phyloP scores from a whole-genome alignment of 2,329 filamentous ascomycete genomes.

The Neonectria ditissima region DNA sequence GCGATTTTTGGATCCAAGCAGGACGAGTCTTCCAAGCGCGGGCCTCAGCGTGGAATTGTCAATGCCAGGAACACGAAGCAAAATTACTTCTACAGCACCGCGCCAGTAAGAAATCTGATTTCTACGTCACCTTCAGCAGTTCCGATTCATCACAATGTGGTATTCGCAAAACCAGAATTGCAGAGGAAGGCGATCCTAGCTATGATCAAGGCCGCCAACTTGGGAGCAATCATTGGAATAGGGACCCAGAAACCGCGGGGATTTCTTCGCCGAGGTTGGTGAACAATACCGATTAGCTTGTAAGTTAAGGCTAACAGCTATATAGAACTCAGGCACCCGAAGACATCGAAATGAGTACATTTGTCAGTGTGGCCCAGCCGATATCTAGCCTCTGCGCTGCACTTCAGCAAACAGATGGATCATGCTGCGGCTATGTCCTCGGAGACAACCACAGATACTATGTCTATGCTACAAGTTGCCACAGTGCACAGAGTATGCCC shows the following conservation, averaged over 20 bases:
- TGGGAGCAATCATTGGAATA: too few species aligned
- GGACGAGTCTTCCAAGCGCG: constrained; percentile 39
- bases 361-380: background rate
- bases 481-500: background rate
- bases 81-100: constrained; percentile 43
- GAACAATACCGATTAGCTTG: background rate
- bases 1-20: constrained; percentile 44
- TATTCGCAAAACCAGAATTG: background rate
- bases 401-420: background rate
- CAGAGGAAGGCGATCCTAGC: background rate
- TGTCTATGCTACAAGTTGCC: constrained; percentile 1
- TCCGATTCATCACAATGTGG: background rate
- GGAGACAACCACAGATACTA: constrained; percentile 11
- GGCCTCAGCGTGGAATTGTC: constrained; percentile 39
- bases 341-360: background rate
- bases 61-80: constrained; percentile 38
- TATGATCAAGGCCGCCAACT: too few species aligned
- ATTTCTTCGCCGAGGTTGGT: background rate
- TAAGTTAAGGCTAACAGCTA: background rate
- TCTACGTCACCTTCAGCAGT: constrained; percentile 31
- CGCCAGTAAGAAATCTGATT: constrained; percentile 30
- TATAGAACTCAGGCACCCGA: background rate
- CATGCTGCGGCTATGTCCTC: background rate
- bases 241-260: background rate
- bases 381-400: background rate